Base-by-base conservation (phyloP, 306 rosid species). In the Vicia sativa region DNA sequence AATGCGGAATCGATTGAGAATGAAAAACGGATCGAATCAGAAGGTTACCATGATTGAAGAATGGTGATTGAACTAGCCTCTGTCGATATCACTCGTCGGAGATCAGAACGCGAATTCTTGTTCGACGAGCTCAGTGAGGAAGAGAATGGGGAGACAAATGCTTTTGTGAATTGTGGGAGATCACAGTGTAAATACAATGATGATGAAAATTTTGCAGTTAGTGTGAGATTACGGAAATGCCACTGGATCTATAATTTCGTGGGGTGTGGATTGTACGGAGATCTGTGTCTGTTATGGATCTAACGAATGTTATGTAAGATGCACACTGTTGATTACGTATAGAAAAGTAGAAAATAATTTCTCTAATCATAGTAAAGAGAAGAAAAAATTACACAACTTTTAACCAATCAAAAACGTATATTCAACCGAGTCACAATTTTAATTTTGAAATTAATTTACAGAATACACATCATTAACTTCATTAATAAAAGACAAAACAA, bases 31-130 rank as follows among this genome's bases (percentile, higher is more conserved):
- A 74, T 63, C 66, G 71, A 78, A 67, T 67, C 48, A 18, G 28
- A 37, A 74, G 77, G 82, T 87, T 81, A 95, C 99, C 99, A 95
- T 95, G 77, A 72, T 81, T 15, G 75, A 67, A 63, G 87, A 77
- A 57, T 64, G 78, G 38, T 64, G 76, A 75, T 52, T 16, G 70
- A 48, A 64, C 60, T 69, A 65, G 85, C 59, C 65, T 72, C 18
- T 74, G 10, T 35, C 26, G 72, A 76, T 71, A 75, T 49, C 65
- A 78, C 65, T 38, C 64, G 45, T 71, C 41, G 54, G 71, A 77
- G 83, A 80, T 84, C 81, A 70, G 84, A 83, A 74, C 59, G 73
- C 16, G 70, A 66, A 79, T 71, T 84, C 44, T 75, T 84, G 44
- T 73, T 84, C 49, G 62, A 70, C 54, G 68, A 84, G 75, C 79